Conservation (phyloP, 2,329 filamentous ascomycete genomes). For the Epichloe uncinata region DNA sequence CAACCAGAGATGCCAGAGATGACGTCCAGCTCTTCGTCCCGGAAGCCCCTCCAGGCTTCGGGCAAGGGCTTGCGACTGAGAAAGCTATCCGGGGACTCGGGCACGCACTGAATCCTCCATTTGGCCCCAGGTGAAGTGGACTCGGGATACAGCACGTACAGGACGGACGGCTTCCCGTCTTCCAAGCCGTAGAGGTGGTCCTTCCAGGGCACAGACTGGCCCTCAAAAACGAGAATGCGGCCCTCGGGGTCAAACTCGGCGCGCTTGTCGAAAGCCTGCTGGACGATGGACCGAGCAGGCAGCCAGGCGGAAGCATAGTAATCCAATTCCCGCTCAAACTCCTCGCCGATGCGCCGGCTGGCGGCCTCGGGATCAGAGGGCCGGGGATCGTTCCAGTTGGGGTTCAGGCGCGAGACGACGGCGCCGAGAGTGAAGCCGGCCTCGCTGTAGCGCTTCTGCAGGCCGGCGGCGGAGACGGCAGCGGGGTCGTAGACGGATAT, state of each 20-base stretch:
- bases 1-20: conserved; percentile 57
- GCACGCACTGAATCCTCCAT: conserved; percentile 92
- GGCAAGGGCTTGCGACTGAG: conserved; percentile 84
- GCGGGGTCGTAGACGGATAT: conserved; percentile 68
- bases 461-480: conserved; percentile 52
- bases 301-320: conserved; percentile 70
- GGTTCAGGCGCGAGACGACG: conserved; percentile 68
- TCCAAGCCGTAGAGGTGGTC: conserved; percentile 90
- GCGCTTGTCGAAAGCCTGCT: conserved; percentile 59
- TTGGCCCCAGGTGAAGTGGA: conserved; percentile 60
- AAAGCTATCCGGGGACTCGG: conserved; percentile 72
- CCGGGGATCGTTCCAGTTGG: conserved; percentile 59
- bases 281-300: conserved; percentile 70
- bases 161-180: conserved; percentile 42
- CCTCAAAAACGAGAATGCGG: conserved; percentile 67
- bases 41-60: conserved; percentile 80
- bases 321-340: conserved; percentile 70
- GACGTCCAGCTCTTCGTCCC: conserved; percentile 72
- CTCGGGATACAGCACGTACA: conserved; percentile 90
- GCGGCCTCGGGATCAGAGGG: conserved; percentile 45
- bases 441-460: conserved; percentile 73
- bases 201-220: conserved; percentile 80
- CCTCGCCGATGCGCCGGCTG: conserved; percentile 72
- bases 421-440: conserved; percentile 75
- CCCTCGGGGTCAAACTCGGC: conserved; percentile 56